Evolutionary conservation across 129 eudicot species (phyloP).

Genomic region (Apium graveolens): DNA sequence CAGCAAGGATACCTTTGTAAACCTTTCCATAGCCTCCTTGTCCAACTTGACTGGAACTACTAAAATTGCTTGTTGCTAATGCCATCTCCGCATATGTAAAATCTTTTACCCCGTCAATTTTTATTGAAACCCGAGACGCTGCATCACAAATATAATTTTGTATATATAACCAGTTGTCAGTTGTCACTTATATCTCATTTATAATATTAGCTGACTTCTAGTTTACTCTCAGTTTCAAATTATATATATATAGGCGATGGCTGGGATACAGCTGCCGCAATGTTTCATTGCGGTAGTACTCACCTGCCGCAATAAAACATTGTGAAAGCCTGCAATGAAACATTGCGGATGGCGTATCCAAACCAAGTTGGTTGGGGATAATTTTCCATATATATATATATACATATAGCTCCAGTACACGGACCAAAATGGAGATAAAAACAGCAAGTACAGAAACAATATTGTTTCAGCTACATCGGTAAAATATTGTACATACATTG

Average conservation of each 20-base stretch:
- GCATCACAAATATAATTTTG: conserved; percentile 14
- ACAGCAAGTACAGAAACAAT: background rate
- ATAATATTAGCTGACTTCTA: background rate
- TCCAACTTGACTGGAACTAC: conserved; percentile 44
- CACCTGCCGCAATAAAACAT: too few relatives aligned
- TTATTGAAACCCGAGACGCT: conserved; percentile 56
- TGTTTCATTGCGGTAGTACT: too few relatives aligned
- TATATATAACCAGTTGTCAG: background rate
- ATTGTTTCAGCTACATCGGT: conserved; percentile 7
- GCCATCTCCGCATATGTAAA: conserved; percentile 61
- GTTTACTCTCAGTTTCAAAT: background rate
- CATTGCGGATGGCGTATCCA: too few relatives aligned
- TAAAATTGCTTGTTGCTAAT: conserved; percentile 49
- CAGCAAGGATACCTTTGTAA: conserved; percentile 52
- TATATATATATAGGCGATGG: too few relatives aligned
- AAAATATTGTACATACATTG: conserved; percentile 37
- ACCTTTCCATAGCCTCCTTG: conserved; percentile 90
- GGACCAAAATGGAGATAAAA: background rate
- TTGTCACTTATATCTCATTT: background rate
- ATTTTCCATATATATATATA: too few relatives aligned
- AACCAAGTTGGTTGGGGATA: too few relatives aligned
- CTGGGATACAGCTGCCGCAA: too few relatives aligned
- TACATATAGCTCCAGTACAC: background rate
- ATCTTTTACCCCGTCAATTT: conserved; percentile 68
- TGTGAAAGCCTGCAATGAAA: too few relatives aligned